Base-by-base conservation (phyloP, 192 early-diverging fungal genomes). In the Spinellus fusiger region DNA sequence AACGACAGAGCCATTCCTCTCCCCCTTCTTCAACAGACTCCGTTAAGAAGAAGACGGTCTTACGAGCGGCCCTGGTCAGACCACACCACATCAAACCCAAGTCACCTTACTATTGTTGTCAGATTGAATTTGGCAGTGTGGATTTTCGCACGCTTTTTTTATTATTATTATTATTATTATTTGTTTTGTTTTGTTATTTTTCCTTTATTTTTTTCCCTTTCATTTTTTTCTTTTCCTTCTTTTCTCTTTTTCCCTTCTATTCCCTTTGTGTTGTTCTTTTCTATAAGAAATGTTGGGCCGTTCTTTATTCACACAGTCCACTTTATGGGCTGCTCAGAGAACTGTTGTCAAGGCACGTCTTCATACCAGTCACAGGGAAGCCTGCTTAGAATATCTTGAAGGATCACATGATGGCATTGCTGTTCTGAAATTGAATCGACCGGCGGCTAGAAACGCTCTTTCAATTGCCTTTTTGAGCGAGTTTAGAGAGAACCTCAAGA, bases 361-460 rank as follows among this genome's bases (percentile, higher is more conserved):
- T 44, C 40, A 44, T 44, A 44, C 40, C 13, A 10, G 1, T 44
- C 40, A 44, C 10, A 44, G 18, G 18, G 73, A 77, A 23, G 74
- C 70, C 35, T 81, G 62, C 59, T 27, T 81, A 22, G 73, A 81
- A 60, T 61, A 68, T 10, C 52, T 76, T 2, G 31, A 56, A 27
- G 76, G 72, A 16, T 59, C 62, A 5, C 62, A 67, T 29, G 40
- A 49, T 13, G 94, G 93, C 18, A 96, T 98, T 60, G 68, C 83
- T 13, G 80, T 92, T 5, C 59, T 98, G 18, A 82, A 86, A 49
- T 75, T 98, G 58, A 89, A 94, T 73, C 80, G 94, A 10, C 93
- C 95, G 29, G 73, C 77, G 37, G 84, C 90, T 15, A 90, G 84
- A 69, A 98, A 98, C 70, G 95, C 95, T 8, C 70, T 98, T n/a